Conservation (phyloP, 176 grass and related monocot genomes). For the Elaeis guineensis region DNA sequence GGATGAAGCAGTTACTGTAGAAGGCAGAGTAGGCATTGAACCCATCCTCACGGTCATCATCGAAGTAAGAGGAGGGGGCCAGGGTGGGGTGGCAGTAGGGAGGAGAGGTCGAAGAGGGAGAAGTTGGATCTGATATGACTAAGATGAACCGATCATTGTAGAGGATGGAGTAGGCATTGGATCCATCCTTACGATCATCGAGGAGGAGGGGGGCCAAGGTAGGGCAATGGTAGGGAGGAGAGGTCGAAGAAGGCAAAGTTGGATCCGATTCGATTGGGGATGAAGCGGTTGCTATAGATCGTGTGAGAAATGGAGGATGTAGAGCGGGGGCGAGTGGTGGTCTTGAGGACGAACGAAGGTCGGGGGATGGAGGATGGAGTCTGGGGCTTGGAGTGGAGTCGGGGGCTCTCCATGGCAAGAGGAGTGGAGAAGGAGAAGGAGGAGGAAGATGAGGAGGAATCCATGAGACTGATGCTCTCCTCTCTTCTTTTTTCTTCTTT, state of each 20-base stretch:
- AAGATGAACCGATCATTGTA: too few species aligned
- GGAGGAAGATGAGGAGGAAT: background rate
- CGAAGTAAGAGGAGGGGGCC: too few species aligned
- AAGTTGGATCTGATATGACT: too few species aligned
- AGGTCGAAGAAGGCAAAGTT: conserved; percentile 15
- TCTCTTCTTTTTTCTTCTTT: too few species aligned
- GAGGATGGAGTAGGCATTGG: conserved; percentile 60
- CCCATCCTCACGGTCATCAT: too few species aligned
- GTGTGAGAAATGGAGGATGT: conserved; percentile 7
- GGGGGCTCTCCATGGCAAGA: conserved; percentile 21
- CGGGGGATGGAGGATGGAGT: conserved; percentile 34
- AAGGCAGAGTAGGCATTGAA: too few species aligned
- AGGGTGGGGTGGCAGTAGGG: too few species aligned
- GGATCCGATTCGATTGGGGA: conserved; percentile 27
- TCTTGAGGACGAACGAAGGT: conserved; percentile 74
- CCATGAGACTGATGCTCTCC: background rate
- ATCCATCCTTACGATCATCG: conserved; percentile 30
- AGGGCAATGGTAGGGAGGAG: background rate
- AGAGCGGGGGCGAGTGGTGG: conserved; percentile 47
- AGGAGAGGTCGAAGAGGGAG: too few species aligned
- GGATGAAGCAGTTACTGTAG: too few species aligned
- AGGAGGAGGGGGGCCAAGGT: background rate
- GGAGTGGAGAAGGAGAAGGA: conserved; percentile 4
- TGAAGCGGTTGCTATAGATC: conserved; percentile 6
- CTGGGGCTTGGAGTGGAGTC: conserved; percentile 14